Percentiles rank a stretch among this genome's conserved stretches.
These are phyloP conservation scores for Nemania bipapillata DNA, from an alignment of 2,329 filamentous ascomycete species.

Conservation along the genomic window DNA sequence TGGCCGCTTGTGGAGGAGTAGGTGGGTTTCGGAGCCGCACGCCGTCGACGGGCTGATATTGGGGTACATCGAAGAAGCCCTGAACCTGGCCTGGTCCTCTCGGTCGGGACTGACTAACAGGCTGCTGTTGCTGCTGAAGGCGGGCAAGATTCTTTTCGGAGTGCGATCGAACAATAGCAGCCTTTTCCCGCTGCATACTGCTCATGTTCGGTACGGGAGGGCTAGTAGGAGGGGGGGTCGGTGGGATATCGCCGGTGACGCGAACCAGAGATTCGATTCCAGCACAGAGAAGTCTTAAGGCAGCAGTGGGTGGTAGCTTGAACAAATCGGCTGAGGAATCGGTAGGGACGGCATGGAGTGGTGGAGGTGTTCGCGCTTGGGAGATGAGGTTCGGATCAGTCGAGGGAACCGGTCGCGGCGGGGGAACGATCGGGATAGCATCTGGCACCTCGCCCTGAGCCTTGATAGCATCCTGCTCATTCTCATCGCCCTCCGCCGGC, in stretches of 20 bases:
- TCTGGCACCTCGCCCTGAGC: conserved; percentile 33
- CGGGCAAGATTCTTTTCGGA: conserved; percentile 65
- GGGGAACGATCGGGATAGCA: conserved; percentile 50
- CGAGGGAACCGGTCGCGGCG: conserved; percentile 54
- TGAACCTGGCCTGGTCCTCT: conserved; percentile 12
- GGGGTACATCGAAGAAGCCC: conserved; percentile 43
- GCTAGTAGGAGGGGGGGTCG: conserved; percentile 75
- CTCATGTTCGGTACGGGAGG: conserved; percentile 73
- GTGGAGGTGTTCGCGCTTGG: conserved; percentile 54
- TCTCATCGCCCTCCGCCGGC: conserved; percentile 16
- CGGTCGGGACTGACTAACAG: conserved; percentile 6
- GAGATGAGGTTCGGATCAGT: conserved; percentile 52
- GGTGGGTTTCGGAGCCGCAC: conserved; percentile 60
- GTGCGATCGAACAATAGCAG: conserved; percentile 67
- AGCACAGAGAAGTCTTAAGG: conserved; percentile 80
- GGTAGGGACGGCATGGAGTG: conserved; percentile 58
- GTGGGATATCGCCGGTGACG: conserved; percentile 80
- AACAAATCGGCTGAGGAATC: conserved; percentile 72
- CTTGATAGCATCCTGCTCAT: conserved; percentile 30
- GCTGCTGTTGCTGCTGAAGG: conserved; percentile 50
- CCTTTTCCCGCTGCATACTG: conserved; percentile 71
- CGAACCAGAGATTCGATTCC: conserved; percentile 76
- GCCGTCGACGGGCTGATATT: conserved; percentile 62
- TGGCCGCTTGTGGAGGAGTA: conserved; percentile 45
- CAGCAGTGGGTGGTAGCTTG: conserved; percentile 75